Conservation (phyloP, 2,329 filamentous ascomycete genomes). For the Ustulina deusta region DNA sequence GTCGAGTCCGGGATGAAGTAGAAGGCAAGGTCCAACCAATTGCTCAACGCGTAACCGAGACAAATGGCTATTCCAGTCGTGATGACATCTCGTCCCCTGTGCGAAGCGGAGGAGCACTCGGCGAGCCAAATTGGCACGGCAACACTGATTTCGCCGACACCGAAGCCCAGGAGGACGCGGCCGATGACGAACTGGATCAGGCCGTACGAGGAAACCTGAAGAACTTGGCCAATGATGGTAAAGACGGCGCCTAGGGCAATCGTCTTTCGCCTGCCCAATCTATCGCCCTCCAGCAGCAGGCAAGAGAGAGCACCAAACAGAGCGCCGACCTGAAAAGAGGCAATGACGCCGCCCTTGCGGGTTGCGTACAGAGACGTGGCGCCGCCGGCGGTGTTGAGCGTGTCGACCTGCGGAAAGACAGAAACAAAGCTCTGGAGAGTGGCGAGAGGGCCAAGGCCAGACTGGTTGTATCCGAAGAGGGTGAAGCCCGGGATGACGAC, state of each 20-base stretch:
- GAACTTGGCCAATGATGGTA: slow-evolving; percentile 58
- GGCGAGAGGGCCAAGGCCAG: slow-evolving; percentile 54
- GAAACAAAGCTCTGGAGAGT: slow-evolving; percentile 52
- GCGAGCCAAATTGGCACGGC: slow-evolving; percentile 58
- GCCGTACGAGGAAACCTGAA: slow-evolving; percentile 55
- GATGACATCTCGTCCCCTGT: slow-evolving; percentile 59
- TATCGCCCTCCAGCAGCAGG: slow-evolving; percentile 54
- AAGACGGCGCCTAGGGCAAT: slow-evolving; percentile 56
- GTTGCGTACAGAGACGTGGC: slow-evolving; percentile 52
- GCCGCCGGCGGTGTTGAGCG: slow-evolving; percentile 50
- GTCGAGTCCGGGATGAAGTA: slow-evolving; percentile 48
- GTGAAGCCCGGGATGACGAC: slow-evolving; percentile 59
- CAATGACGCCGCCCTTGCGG: slow-evolving; percentile 54
- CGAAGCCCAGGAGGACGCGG: slow-evolving; percentile 55
- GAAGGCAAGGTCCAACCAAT: slow-evolving; percentile 62
- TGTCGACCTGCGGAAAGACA: slow-evolving; percentile 57
- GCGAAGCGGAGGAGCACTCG: slow-evolving; percentile 54
- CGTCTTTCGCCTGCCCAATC: slow-evolving; percentile 56
- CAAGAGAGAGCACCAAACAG: slow-evolving; percentile 54
- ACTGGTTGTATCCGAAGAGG: slow-evolving; percentile 58
- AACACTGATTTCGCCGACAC: slow-evolving; percentile 55
- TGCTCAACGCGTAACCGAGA: slow-evolving; percentile 55
- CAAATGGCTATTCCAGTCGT: slow-evolving; percentile 54
- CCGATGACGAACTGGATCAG: slow-evolving; percentile 58
- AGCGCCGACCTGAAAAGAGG: slow-evolving; percentile 54